A percentile compares a stretch with the other conserved stretches of the same genome.
These are phyloP conservation scores for Trichophyton schoenleinii DNA, from an alignment of 2,329 filamentous ascomycete species.

Conservation along the genomic window DNA sequence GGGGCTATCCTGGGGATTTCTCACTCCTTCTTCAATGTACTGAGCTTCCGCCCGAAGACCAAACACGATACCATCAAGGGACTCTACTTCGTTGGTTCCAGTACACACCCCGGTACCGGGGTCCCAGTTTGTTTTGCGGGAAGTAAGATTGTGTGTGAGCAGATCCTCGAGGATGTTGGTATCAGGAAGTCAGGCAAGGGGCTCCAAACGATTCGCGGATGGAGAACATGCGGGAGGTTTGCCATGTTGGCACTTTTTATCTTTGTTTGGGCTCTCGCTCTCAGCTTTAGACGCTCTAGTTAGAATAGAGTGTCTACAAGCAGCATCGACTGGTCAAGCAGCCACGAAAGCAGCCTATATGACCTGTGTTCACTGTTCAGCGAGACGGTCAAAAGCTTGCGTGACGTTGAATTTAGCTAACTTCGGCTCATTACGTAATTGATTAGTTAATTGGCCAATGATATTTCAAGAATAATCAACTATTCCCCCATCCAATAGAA, in stretches of 20 bases:
- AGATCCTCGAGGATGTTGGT: not conserved
- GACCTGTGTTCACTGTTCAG: too few relatives aligned
- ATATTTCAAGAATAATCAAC: too few relatives aligned
- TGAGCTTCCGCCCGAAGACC: not conserved
- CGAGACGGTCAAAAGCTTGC: too few relatives aligned
- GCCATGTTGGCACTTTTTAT: not conserved
- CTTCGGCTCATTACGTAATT: too few relatives aligned
- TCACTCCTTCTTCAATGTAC: not conserved
- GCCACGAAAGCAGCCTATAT: too few relatives aligned
- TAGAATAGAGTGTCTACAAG: not conserved
- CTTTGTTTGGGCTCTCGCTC: not conserved
- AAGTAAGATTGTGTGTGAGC: not conserved
- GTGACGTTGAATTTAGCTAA: too few relatives aligned
- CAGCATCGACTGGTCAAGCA: too few relatives aligned
- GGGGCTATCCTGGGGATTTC: not conserved
- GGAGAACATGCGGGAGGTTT: not conserved
- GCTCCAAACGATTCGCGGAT: not conserved
- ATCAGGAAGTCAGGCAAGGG: not conserved
- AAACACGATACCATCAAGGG: not conserved
- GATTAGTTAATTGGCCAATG: too few relatives aligned
- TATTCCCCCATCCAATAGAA: too few relatives aligned
- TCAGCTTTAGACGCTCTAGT: not conserved
- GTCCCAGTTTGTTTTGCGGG: not conserved
- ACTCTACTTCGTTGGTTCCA: not conserved
- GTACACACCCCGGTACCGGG: not conserved